Conservation (phyloP, 441 rosid genomes). For the Gossypium davidsonii region DNA sequence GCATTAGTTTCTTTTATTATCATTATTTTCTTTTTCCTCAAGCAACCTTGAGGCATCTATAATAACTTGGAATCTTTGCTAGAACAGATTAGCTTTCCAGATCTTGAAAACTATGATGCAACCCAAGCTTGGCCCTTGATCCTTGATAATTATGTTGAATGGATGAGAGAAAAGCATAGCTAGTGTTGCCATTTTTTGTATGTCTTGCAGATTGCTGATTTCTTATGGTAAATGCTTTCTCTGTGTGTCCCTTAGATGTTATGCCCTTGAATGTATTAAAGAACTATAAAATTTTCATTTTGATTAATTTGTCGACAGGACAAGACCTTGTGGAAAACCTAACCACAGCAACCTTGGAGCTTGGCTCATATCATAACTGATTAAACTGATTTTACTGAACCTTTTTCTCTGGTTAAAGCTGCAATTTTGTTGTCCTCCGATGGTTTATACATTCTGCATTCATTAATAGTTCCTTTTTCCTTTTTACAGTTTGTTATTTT, state of each 20-base stretch:
- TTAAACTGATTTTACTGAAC: background rate
- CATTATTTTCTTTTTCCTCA: background rate
- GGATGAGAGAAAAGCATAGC: slow-evolving; percentile 37
- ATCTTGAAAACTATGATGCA: slow-evolving; percentile 40
- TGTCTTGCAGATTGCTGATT: background rate
- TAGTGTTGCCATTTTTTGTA: slow-evolving; percentile 12
- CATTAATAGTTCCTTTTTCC: background rate
- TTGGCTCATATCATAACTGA: slow-evolving; percentile 4
- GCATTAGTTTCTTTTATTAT: background rate
- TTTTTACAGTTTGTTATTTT: background rate
- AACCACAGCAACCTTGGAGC: background rate
- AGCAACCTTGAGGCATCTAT: background rate
- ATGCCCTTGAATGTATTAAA: background rate
- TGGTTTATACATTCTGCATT: slow-evolving; percentile 3
- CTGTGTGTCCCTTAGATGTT: background rate
- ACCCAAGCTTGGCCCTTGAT: slow-evolving; percentile 50
- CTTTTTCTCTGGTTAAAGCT: background rate
- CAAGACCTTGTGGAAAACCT: background rate
- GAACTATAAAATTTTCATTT: background rate
- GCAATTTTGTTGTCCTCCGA: slow-evolving; percentile 3
- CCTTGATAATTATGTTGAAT: slow-evolving; percentile 46
- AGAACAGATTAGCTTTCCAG: slow-evolving; percentile 47
- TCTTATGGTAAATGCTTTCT: background rate
- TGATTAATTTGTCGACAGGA: background rate
- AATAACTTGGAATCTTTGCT: slow-evolving; percentile 3